Evolutionary conservation across 1,284 basidiomycete species (phyloP).

Genomic region (Rhizoctonia solani): DNA sequence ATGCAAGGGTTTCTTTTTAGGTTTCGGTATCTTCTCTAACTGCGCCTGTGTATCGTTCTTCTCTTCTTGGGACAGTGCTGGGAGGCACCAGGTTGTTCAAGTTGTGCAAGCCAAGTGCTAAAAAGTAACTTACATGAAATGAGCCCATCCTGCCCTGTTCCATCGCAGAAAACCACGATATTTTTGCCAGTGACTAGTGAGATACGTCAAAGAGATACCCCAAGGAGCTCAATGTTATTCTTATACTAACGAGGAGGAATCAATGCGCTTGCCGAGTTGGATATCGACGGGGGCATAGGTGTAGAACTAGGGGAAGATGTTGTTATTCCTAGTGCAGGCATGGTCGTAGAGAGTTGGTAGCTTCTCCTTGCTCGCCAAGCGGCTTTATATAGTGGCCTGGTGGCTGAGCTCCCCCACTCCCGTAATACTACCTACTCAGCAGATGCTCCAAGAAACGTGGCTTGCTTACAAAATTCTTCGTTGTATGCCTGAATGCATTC

Average conservation of each 20-base stretch:
- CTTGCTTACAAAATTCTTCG: too few species aligned
- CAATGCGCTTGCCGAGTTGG: too few species aligned
- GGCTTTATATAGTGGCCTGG: neutral
- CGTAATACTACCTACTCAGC: neutral
- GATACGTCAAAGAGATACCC: neutral
- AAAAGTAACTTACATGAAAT: slow-evolving; percentile 8
- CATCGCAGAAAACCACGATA: slow-evolving; percentile 31
- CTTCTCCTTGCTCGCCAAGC: neutral
- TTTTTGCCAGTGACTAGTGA: slow-evolving; percentile 10
- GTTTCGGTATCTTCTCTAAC: neutral
- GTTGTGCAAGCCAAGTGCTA: neutral
- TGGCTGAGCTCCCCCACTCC: neutral
- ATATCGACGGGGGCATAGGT: neutral
- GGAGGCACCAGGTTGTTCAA: neutral
- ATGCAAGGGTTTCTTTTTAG: neutral
- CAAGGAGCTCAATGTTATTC: neutral
- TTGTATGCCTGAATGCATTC: too few species aligned
- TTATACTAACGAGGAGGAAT: too few species aligned
- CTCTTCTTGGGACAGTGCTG: slow-evolving; percentile 4
- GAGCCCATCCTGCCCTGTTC: slow-evolving; percentile 27
- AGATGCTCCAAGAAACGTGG: too few species aligned
- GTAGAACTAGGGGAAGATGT: too few species aligned
- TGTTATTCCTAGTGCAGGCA: neutral
- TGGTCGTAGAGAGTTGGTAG: neutral
- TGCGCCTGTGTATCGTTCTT: neutral